These are phyloP conservation scores for Mycena chlorophos DNA, from an alignment of 768 basidiomycete species.

Conservation along the genomic window DNA sequence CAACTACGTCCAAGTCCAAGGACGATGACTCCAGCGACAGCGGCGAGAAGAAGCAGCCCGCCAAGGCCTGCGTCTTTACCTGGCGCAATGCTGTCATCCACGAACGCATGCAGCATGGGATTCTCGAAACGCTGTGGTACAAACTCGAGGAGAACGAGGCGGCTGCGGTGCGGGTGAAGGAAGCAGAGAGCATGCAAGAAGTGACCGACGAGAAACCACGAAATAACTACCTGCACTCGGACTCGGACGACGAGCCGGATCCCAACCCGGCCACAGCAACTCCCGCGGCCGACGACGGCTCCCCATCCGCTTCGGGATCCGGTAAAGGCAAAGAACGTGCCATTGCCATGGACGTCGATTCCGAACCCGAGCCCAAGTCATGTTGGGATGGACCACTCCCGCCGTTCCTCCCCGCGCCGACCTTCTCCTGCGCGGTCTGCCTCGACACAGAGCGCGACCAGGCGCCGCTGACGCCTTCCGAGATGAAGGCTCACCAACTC, in stretches of 20 bases:
- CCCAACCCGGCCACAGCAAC: too few species aligned
- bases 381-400: not conserved
- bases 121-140: conserved; percentile 11
- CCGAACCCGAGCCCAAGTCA: not conserved
- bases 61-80: conserved; percentile 2
- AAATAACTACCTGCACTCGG: not conserved
- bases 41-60: not conserved
- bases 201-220: too few species aligned
- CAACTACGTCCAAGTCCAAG: too few species aligned
- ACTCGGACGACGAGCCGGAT: not conserved
- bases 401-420: conserved; percentile 3
- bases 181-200: conserved; percentile 4
- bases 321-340: not conserved
- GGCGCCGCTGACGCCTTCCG: conserved; percentile 27
- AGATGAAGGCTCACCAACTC: conserved; percentile 34
- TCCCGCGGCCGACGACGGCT: too few species aligned
- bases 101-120: conserved; percentile 3
- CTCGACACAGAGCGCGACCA: conserved; percentile 40
- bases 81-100: conserved; percentile 21
- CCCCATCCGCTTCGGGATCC: not conserved
- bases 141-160: conserved; percentile 12
- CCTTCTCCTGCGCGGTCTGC: conserved; percentile 42
- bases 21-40: not conserved
- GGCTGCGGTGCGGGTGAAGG: conserved; percentile 8
- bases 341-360: not conserved